A percentile compares a stretch with the other conserved stretches of the same genome.
Conservation (phyloP, 192 early-diverging fungal genomes). For the Coemansia sp. region DNA sequence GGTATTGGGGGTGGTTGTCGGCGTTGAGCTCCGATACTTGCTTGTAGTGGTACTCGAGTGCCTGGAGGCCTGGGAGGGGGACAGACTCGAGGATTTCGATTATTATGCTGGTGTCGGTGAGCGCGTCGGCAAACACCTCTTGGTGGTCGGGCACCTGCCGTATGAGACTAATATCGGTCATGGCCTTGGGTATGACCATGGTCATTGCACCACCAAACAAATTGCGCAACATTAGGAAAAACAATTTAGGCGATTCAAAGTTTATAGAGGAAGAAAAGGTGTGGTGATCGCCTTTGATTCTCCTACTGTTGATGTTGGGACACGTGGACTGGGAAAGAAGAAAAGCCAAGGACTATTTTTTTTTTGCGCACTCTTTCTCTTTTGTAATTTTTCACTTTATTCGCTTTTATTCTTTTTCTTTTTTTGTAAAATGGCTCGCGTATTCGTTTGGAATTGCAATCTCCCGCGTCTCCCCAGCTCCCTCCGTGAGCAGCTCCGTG, state of each 20-base stretch:
- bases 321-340: constrained; percentile 5
- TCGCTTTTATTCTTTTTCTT: neutral
- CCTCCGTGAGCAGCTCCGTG: constrained; percentile 40
- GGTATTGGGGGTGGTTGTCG: constrained; percentile 45
- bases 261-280: neutral
- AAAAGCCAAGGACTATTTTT: neutral
- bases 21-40: constrained; percentile 79
- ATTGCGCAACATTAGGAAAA: constrained; percentile 18
- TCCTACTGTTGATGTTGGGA: too few relatives aligned
- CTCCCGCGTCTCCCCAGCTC: constrained; percentile 44
- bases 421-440: constrained; percentile 28
- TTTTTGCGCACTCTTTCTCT: constrained; percentile 3
- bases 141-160: constrained; percentile 88
- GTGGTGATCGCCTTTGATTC: too few relatives aligned
- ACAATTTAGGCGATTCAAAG: neutral
- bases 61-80: constrained; percentile 51
- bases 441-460: constrained; percentile 52
- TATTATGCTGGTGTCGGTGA: constrained; percentile 77
- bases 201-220: constrained; percentile 74
- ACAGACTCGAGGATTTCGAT: constrained; percentile 80
- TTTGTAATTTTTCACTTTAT: neutral
- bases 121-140: constrained; percentile 79
- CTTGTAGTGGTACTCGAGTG: constrained; percentile 69
- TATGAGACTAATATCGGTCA: constrained; percentile 68
- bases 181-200: constrained; percentile 57